Percentiles rank a stretch among this genome's conserved stretches.
phyloP scores from a whole-genome alignment of 305 asterid genomes.

The Fraxinus sp. region DNA sequence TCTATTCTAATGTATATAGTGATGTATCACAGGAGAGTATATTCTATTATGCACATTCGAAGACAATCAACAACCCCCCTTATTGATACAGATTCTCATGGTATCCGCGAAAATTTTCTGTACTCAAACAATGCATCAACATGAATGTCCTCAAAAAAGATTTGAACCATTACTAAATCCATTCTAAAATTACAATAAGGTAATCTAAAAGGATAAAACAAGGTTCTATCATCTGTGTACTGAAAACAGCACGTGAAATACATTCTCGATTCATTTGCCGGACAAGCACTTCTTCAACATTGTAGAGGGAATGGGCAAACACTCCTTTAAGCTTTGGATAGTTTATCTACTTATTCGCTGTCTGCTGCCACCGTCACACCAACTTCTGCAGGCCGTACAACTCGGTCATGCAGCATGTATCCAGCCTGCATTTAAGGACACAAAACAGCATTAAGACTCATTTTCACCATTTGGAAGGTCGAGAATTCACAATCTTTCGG shows the following conservation, averaged over 20 bases:
- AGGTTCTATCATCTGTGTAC: not conserved
- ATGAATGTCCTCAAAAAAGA: not conserved
- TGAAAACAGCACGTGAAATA: not conserved
- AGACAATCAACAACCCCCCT: not conserved
- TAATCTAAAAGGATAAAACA: not conserved
- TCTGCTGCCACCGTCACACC: constrained; percentile 57
- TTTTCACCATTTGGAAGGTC: not conserved
- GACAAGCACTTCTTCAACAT: not conserved
- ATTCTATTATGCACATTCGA: not conserved
- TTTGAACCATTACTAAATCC: not conserved
- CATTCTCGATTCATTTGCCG: not conserved
- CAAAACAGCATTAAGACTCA: not conserved
- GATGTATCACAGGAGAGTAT: not conserved
- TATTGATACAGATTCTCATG: not conserved
- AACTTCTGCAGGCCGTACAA: constrained; percentile 86
- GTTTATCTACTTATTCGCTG: constrained; percentile 32
- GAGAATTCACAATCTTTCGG: not conserved
- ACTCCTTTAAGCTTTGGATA: not conserved
- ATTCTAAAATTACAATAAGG: not conserved
- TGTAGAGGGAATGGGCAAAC: not conserved
- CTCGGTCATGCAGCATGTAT: constrained; percentile 71
- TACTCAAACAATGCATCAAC: not conserved
- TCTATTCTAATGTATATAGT: not conserved
- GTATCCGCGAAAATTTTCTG: not conserved
- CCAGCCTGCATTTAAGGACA: constrained; percentile 55